Conservation (phyloP, 768 basidiomycete genomes). For the Suillus decipiens region DNA sequence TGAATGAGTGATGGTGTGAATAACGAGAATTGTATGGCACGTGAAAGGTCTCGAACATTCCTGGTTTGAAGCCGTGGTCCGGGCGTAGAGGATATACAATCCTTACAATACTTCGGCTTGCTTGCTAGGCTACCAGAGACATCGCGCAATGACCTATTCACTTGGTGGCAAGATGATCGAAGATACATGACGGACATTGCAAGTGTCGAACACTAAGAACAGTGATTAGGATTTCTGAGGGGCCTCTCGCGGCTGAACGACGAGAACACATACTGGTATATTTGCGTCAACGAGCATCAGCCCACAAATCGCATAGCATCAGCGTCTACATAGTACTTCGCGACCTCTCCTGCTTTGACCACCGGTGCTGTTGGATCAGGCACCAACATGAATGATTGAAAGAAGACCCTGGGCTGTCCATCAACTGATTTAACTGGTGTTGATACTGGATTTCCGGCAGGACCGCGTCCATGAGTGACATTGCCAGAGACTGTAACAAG, state of each 20-base stretch:
- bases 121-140: neutral
- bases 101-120: neutral
- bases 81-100: too few species aligned
- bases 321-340: conserved; percentile 80
- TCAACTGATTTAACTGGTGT: conserved; percentile 56
- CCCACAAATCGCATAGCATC: conserved; percentile 86
- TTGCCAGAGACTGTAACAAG: conserved; percentile 80
- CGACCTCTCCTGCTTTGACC: conserved; percentile 68
- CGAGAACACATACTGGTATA: neutral
- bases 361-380: conserved; percentile 70
- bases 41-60: too few species aligned
- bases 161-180: neutral
- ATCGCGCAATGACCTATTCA: neutral
- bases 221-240: neutral
- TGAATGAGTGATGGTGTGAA: too few species aligned
- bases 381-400: conserved; percentile 84
- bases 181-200: neutral
- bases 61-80: too few species aligned
- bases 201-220: conserved; percentile 5
- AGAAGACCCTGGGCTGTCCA: conserved; percentile 82
- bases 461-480: conserved; percentile 68
- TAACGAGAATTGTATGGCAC: too few species aligned
- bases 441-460: conserved; percentile 57
- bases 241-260: neutral
- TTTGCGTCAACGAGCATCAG: conserved; percentile 25